Evolutionary conservation across 139 green algal species (phyloP), one percentile per base, ranked within the genome.

Genomic region (Chlorella ohadii): DNA sequence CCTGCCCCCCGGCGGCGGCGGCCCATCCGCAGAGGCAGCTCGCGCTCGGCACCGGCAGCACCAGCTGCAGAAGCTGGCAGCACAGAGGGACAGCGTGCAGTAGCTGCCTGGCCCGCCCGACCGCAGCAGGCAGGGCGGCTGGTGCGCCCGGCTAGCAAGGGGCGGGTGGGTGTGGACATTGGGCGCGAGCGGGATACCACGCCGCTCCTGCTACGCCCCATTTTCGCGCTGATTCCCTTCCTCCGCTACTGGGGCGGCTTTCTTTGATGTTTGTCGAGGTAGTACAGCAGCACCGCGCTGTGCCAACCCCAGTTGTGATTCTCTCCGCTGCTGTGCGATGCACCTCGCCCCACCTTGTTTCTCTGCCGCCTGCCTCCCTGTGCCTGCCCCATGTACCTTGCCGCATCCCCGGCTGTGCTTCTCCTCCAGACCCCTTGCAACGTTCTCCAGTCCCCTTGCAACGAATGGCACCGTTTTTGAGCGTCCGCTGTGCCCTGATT

Each of bases 181-280:
- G n/a, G 31, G 16, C n/a, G 33, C 20, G 55, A 27, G 1, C 15
- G 23, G 4, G 47, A 51, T 33, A 13, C 22, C 20, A 27, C 65
- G 1, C 72, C 82, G 16, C 34, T 77, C 68, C 47, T 73, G 23
- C 51, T 83, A 33, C 72, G 55, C 33, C 72, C 72, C 0, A 16
- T 87, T 1, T 71, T 82, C 57, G 34, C 82, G 1, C 34, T 87
- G 4, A 33, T 87, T 3, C 84, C 84, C 44, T 87, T 87, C 41
- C 64, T 87, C 1, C 79, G 71, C n/a, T 75, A 47, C 41, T 87
- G 84, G 84, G 84, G 84, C 28, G 84, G 84, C 20, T 85, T 87
- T n/a, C 33, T 87, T 41, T 84, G 81, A 25, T 2, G 3, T 33
- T 44, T 20, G 28, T 27, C 9, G 44, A 65, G 41, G 27, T 28